phyloP scores from a whole-genome alignment of 345 rosid genomes.

The Brassica cretica region DNA sequence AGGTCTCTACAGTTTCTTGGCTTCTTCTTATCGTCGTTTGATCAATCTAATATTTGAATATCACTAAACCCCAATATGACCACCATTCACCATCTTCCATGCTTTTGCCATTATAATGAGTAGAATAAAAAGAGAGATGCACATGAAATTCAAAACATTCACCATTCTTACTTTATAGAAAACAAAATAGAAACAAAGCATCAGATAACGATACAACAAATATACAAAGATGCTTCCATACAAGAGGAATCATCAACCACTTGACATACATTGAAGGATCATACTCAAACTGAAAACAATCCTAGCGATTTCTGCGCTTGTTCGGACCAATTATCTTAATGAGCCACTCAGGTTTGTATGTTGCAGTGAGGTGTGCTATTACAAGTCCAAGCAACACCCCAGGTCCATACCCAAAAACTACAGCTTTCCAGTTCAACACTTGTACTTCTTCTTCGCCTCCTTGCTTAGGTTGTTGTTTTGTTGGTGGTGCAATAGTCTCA shows the following conservation, averaged over 20 bases:
- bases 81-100: not conserved
- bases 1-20: not conserved
- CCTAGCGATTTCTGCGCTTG: not conserved
- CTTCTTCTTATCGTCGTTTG: not conserved
- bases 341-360: not conserved
- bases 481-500: not conserved
- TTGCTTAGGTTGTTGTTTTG: not conserved
- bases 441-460: not conserved
- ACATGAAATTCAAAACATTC: not conserved
- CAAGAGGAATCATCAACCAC: not conserved
- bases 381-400: not conserved
- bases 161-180: not conserved
- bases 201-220: not conserved
- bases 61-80: not conserved
- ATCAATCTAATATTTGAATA: not conserved
- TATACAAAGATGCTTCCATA: not conserved
- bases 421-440: not conserved
- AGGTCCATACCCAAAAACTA: not conserved
- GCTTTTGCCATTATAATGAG: not conserved
- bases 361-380: not conserved
- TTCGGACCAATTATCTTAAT: not conserved
- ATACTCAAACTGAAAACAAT: not conserved
- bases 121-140: not conserved
- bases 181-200: not conserved
- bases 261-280: not conserved